Percentiles rank a stretch among this genome's conserved stretches.
These are phyloP conservation scores for Luffa acutangula DNA, from an alignment of 306 rosid species.

Conservation along the genomic window DNA sequence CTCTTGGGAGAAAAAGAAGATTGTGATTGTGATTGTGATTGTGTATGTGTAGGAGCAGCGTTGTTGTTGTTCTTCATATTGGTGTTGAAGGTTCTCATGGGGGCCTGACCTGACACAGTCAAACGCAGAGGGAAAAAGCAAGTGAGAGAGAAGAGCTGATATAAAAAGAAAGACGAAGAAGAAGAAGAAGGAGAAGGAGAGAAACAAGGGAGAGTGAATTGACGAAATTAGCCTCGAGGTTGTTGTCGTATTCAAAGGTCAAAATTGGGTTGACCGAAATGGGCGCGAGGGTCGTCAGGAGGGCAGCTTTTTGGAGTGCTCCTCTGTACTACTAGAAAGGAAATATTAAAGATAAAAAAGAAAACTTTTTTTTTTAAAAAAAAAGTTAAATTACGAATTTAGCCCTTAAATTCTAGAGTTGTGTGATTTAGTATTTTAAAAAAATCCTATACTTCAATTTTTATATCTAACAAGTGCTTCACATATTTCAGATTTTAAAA, in stretches of 20 bases:
- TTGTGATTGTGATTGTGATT: too few relatives aligned
- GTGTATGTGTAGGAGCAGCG: slow-evolving; percentile 11
- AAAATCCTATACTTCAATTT: too few relatives aligned
- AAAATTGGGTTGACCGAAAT: slow-evolving; percentile 6
- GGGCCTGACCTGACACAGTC: slow-evolving; percentile 6
- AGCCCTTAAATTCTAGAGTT: too few relatives aligned
- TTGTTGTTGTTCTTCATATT: not conserved
- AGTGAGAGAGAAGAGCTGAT: not conserved
- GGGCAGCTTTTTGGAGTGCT: not conserved
- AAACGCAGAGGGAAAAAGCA: not conserved
- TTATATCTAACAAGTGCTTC: too few relatives aligned
- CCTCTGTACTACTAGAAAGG: not conserved
- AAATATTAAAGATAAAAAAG: not conserved
- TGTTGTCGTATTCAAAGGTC: slow-evolving; percentile 8
- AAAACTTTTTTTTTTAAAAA: too few relatives aligned
- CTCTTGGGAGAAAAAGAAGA: slow-evolving; percentile 23
- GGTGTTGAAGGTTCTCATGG: not conserved
- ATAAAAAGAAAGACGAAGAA: not conserved
- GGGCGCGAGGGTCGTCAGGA: not conserved
- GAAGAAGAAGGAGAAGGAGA: not conserved
- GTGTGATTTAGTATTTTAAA: too few relatives aligned
- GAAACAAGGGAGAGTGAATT: not conserved
- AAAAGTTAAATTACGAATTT: too few relatives aligned
- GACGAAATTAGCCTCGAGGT: not conserved
- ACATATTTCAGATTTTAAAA: too few relatives aligned